These are phyloP conservation scores for Coelastrella sp. DNA, from an alignment of 139 green algal species.

Conservation along the genomic window DNA sequence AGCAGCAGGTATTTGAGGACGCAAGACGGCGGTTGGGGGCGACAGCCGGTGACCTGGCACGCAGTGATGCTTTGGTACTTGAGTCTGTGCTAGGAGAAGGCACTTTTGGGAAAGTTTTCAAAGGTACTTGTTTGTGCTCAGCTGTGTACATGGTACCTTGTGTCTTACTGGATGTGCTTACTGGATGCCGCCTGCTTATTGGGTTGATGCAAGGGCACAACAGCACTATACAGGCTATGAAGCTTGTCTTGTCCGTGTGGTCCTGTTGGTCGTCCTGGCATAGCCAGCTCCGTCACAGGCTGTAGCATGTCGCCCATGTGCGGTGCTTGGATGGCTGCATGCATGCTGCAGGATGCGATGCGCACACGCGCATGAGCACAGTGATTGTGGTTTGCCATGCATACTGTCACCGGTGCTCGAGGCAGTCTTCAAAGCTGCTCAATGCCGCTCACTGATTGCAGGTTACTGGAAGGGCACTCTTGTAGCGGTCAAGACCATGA, in stretches of 20 bases:
- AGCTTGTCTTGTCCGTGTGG: background rate
- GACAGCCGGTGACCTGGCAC: conserved; percentile 17
- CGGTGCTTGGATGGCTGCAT: background rate
- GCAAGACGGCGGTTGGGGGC: conserved; percentile 34
- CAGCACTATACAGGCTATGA: background rate
- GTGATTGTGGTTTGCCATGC: no score
- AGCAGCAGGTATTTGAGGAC: conserved; percentile 49
- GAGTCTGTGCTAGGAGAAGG: conserved; percentile 45
- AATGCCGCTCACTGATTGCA: background rate
- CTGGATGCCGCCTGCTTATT: background rate
- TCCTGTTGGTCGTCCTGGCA: background rate
- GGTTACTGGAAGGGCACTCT: conserved; percentile 53
- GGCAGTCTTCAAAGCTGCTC: no score
- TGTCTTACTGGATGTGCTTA: background rate
- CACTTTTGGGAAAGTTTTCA: conserved; percentile 53
- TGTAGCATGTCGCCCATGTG: no score
- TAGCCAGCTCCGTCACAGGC: no score
- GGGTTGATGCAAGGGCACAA: background rate
- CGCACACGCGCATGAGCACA: no score
- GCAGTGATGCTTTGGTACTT: conserved; percentile 40
- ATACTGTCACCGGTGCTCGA: no score
- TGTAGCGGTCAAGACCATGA: conserved; percentile 60
- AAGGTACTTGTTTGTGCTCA: background rate
- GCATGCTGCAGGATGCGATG: background rate
- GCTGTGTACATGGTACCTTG: background rate